A percentile compares a stretch with the other conserved stretches of the same genome.
Conservation (phyloP, 116 monocot species). For the Phalaenopsis hybrid region DNA sequence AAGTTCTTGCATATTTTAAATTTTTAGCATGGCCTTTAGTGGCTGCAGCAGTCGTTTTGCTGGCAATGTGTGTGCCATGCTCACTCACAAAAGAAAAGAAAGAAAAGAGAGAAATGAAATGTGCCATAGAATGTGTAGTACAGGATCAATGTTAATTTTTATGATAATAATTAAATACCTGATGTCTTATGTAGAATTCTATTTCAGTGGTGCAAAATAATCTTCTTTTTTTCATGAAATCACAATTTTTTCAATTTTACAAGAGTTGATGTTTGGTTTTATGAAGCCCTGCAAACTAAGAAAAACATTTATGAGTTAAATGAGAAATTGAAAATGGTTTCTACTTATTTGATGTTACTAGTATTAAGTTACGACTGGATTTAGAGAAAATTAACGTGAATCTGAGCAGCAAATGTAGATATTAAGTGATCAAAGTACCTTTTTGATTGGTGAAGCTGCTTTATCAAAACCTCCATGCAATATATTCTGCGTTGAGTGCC, state of each 20-base stretch:
- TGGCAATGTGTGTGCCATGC: conserved; percentile 3
- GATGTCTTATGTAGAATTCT: neutral
- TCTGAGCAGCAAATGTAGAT: neutral
- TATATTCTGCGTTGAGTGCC: neutral
- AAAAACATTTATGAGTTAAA: no score
- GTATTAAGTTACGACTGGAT: no score
- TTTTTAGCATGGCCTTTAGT: neutral
- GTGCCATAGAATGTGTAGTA: neutral
- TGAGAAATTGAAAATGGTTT: no score
- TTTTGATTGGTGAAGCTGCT: neutral
- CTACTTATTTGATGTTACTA: no score
- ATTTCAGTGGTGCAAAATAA: neutral
- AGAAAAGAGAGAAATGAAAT: neutral
- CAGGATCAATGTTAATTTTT: neutral
- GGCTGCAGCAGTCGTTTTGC: neutral
- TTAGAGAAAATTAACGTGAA: neutral
- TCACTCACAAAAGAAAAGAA: neutral
- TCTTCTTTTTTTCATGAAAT: neutral
- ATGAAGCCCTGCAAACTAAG: neutral
- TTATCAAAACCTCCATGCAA: neutral
- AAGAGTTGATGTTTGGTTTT: neutral
- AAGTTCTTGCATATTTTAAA: neutral
- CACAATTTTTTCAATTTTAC: neutral
- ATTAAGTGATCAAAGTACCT: neutral
- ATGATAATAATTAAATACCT: neutral